A percentile compares a stretch with the other conserved stretches of the same genome.
These are phyloP conservation scores for Botrytis fabae DNA, from an alignment of 2,329 filamentous ascomycete species.

Conservation along the genomic window DNA sequence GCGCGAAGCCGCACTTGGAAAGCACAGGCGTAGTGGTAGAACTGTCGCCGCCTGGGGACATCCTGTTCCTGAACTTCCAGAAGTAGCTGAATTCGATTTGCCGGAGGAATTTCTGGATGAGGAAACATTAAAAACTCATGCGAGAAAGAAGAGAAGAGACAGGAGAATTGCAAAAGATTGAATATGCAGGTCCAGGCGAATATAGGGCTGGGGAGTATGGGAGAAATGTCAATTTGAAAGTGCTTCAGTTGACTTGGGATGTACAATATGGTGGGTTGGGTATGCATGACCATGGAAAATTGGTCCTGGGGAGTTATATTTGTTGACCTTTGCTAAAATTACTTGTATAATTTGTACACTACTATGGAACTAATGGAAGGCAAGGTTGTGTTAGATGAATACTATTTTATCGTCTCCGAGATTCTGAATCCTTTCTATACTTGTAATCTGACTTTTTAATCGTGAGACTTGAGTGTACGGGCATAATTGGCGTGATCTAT, in stretches of 20 bases:
- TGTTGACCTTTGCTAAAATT: slow-evolving; percentile 5
- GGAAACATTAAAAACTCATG: slow-evolving; percentile 58
- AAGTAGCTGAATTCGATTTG: slow-evolving; percentile 70
- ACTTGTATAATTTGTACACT: slow-evolving; percentile 21
- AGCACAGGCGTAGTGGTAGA: slow-evolving; percentile 66
- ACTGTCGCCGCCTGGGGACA: slow-evolving; percentile 79
- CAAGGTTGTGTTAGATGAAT: neutral
- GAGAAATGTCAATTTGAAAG: slow-evolving; percentile 40
- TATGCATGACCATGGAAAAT: slow-evolving; percentile 9
- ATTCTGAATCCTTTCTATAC: neutral
- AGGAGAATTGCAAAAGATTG: slow-evolving; percentile 34
- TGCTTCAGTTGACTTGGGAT: slow-evolving; percentile 41
- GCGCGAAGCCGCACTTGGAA: slow-evolving; percentile 75
- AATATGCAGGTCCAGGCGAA: slow-evolving; percentile 5
- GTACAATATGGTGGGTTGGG: slow-evolving; percentile 19
- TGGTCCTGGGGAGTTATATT: slow-evolving; percentile 6
- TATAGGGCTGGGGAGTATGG: slow-evolving; percentile 23
- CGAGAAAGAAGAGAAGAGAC: slow-evolving; percentile 57
- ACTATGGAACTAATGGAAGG: neutral
- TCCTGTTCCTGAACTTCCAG: slow-evolving; percentile 68
- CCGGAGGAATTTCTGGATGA: slow-evolving; percentile 55
- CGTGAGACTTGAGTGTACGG: neutral
- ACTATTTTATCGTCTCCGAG: neutral
- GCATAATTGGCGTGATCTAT: neutral
- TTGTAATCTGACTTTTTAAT: neutral